phyloP scores from a whole-genome alignment of 2,329 filamentous ascomycete species.

The Zarea fungicola region DNA sequence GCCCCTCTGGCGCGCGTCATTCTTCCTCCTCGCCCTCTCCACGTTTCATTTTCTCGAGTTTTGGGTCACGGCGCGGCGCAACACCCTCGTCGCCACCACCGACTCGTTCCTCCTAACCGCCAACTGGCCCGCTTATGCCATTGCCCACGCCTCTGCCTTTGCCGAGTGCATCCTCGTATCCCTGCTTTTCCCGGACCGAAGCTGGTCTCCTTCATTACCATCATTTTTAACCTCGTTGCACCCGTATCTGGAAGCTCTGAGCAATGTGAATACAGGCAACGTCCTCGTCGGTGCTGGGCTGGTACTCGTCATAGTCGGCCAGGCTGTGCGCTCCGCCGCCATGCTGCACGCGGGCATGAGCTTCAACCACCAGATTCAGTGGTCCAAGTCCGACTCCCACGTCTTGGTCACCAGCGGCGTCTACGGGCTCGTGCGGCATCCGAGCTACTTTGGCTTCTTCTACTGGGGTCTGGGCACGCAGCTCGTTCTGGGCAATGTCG shows the following conservation, averaged over 20 bases:
- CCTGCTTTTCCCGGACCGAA: constrained; percentile 47
- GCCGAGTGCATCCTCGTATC: constrained; percentile 64
- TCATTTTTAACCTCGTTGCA: background rate
- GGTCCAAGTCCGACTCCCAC: constrained; percentile 62
- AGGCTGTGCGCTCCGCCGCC: constrained; percentile 69
- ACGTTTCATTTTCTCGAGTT: constrained; percentile 96
- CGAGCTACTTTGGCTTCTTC: constrained; percentile 96
- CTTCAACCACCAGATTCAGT: constrained; percentile 86
- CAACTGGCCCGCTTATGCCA: constrained; percentile 80
- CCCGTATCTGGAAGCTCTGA: background rate
- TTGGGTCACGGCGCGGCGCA: constrained; percentile 80
- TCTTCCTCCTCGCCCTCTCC: constrained; percentile 64
- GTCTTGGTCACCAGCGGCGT: constrained; percentile 77
- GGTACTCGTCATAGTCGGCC: constrained; percentile 60
- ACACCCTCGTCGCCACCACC: constrained; percentile 66
- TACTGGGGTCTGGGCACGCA: constrained; percentile 98
- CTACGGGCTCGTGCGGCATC: constrained; percentile 73
- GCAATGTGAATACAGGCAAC: constrained; percentile 28
- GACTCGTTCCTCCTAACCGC: constrained; percentile 76
- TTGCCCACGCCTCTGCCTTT: constrained; percentile 72
- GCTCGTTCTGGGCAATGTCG: constrained; percentile 75
- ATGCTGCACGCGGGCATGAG: constrained; percentile 87
- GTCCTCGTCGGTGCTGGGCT: constrained; percentile 54
- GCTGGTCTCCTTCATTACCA: constrained; percentile 33
- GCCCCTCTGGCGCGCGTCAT: constrained; percentile 56